These are phyloP conservation scores for Schizosaccharomyces japonicus DNA, from an alignment of 805 yeast genomes.

Conservation along the genomic window DNA sequence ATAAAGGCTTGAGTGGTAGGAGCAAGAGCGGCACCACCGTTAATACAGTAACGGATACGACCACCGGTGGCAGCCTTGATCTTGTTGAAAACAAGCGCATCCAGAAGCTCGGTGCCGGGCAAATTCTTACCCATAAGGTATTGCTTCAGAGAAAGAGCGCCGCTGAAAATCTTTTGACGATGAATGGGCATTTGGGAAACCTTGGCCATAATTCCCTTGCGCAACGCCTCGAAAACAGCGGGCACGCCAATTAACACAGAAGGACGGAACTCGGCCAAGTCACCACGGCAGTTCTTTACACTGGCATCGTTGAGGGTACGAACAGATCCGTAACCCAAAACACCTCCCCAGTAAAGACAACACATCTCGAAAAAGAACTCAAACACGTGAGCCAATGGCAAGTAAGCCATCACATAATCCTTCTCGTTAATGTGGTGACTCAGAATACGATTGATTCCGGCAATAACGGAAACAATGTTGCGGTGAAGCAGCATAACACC, in stretches of 20 bases:
- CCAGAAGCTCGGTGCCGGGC: constrained; percentile 52
- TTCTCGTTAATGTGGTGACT: constrained; percentile 16
- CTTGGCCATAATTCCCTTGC: constrained; percentile 72
- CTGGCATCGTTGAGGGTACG: constrained; percentile 71
- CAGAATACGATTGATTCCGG: constrained; percentile 39
- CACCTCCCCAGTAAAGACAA: constrained; percentile 69
- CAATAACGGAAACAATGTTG: constrained; percentile 61
- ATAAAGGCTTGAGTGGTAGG: constrained; percentile 61
- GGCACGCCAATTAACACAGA: constrained; percentile 96
- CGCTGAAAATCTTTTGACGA: constrained; percentile 70
- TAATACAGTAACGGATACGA: constrained; percentile 39
- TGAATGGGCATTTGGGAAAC: constrained; percentile 39
- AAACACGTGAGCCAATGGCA: constrained; percentile 90
- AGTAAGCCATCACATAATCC: constrained; percentile 65
- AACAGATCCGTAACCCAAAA: constrained; percentile 74
- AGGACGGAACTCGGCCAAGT: constrained; percentile 66
- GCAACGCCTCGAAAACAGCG: constrained; percentile 89
- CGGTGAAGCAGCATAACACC: constrained; percentile 50
- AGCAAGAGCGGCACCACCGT: constrained; percentile 85
- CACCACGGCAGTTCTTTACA: constrained; percentile 67
- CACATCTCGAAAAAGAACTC: constrained; percentile 72
- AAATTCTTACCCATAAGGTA: constrained; percentile 37
- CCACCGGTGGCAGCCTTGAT: constrained; percentile 93
- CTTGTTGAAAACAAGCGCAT: constrained; percentile 69
- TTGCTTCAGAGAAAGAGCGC: constrained; percentile 53